Evolutionary conservation across 805 yeast species (phyloP).

Genomic region (Candida maesae): DNA sequence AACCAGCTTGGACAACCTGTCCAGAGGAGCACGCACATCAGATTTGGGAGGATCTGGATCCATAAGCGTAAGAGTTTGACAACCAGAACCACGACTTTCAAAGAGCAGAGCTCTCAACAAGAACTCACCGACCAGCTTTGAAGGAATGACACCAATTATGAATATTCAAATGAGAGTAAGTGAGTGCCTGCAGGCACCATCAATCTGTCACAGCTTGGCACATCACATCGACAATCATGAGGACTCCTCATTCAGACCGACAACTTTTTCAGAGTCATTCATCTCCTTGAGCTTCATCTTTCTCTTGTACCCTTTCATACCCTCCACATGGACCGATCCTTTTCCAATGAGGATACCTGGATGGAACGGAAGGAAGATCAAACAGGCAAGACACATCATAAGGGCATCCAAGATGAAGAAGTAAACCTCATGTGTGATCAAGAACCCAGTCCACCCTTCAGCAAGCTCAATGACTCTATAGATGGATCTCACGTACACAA

Average conservation of each 20-base stretch:
- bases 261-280: neutral
- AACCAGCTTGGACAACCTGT: too few relatives aligned
- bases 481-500: constrained; percentile 62
- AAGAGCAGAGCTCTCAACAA: too few relatives aligned
- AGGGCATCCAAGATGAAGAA: constrained; percentile 62
- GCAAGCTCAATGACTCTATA: constrained; percentile 71
- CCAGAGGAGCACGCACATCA: too few relatives aligned
- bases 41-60: too few relatives aligned
- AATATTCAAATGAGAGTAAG: too few relatives aligned
- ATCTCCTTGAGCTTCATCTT: constrained; percentile 7
- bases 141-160: too few relatives aligned
- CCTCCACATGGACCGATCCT: neutral
- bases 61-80: too few relatives aligned
- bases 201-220: too few relatives aligned
- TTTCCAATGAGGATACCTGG: constrained; percentile 1
- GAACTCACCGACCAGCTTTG: too few relatives aligned
- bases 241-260: neutral
- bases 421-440: constrained; percentile 59
- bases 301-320: constrained; percentile 4
- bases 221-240: too few relatives aligned
- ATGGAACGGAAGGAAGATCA: constrained; percentile 39
- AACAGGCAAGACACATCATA: constrained; percentile 51
- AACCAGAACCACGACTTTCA: too few relatives aligned
- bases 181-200: too few relatives aligned
- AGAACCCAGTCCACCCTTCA: constrained; percentile 66